Evolutionary conservation across 768 basidiomycete species (phyloP).

Genomic region (Suillus americanus): DNA sequence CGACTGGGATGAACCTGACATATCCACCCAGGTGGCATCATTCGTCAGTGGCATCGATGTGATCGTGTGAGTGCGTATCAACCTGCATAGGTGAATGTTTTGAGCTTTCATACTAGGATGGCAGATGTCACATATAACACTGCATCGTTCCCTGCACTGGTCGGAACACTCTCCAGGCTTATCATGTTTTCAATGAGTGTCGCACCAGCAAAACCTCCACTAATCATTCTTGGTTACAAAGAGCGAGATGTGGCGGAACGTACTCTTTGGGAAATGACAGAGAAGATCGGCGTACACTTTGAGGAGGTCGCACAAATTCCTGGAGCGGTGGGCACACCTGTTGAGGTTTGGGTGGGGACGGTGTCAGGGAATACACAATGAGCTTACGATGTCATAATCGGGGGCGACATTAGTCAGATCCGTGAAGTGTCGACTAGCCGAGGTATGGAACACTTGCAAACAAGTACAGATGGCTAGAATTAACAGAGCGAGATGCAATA

Average conservation of each 20-base stretch:
- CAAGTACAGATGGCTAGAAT: neutral
- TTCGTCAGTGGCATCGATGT: constrained; percentile 50
- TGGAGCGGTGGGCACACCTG: constrained; percentile 62
- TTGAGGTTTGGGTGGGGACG: constrained; percentile 71
- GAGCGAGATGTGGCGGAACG: constrained; percentile 79
- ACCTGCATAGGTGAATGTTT: neutral
- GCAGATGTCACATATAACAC: constrained; percentile 95
- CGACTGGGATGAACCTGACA: constrained; percentile 71
- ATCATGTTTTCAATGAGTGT: constrained; percentile 25
- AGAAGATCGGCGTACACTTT: constrained; percentile 54
- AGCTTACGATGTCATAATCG: neutral
- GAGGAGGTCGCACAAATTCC: constrained; percentile 48
- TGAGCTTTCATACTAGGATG: constrained; percentile 53
- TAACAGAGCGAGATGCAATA: neutral
- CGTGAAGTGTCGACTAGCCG: neutral
- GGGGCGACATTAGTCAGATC: neutral
- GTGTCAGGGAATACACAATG: neutral
- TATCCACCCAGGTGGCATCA: constrained; percentile 45
- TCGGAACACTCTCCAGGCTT: constrained; percentile 62
- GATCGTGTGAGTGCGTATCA: constrained; percentile 57
- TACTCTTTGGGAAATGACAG: constrained; percentile 65
- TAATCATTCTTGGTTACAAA: constrained; percentile 81
- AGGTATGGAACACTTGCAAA: neutral
- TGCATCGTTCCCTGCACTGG: constrained; percentile 73
- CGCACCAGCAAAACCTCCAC: constrained; percentile 33